Evolutionary conservation across 2,329 filamentous ascomycete species (phyloP), one percentile per base, ranked within the genome.

Genomic region (Talaromyces atroroseus): DNA sequence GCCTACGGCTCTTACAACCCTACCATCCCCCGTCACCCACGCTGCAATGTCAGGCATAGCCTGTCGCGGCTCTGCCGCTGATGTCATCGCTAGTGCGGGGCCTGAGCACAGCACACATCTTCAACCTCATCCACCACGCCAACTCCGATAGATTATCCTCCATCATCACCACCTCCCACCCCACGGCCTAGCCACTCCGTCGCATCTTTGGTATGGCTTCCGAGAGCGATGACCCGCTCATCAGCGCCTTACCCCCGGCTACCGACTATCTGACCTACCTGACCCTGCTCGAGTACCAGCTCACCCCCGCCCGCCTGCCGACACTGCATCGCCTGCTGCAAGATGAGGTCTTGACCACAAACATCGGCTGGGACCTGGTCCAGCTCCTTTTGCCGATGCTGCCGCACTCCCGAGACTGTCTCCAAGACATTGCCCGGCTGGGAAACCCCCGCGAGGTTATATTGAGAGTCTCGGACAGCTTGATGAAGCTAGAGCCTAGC

Each of bases 231-330:
- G 71, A 76, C 58, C 82, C 82, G 45, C 75, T 86, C 52, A 69
- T 85, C 59, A 74, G 79, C 62, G 81, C 83, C 24, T 69, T 84
- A 48, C 84, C 84, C 8, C 84, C 84, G 3, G 78, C 76, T 12
- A 84, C 82, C 3, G 84, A 87, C 68, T 83, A 85, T 64, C 70
- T 86, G 56, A 86, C 82, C n/a, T 87, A 87, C 65, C 75, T 86
- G 49, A 86, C 84, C 14, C 74, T 86, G 45, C 70, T 87, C 52
- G 84, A 86, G 64, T 84, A 85, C 70, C 84, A 86, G 63, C 73
- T 87, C 49, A 84, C 77, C 7, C 74, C 76, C 36, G 77, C 81
- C 54, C 82, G 79, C 53, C 71, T 87, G 20, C 81, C 82, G 0
- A 74, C 78, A 2, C 72, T 87, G 23, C 83, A 84, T 63, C 71